phyloP scores from a whole-genome alignment of 169 alveolate species.

The Cryptosporidium parvum region DNA sequence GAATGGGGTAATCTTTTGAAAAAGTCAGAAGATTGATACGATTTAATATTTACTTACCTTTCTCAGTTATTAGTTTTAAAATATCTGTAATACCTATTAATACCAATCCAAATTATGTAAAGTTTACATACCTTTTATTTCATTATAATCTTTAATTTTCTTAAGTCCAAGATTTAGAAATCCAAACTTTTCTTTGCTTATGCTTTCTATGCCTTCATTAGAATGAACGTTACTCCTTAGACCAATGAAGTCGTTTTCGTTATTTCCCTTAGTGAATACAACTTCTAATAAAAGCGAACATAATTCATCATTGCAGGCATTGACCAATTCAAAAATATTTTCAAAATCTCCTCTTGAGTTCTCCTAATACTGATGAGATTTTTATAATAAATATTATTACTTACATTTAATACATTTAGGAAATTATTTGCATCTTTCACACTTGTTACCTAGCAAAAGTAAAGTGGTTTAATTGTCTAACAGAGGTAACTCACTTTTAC shows the following conservation, averaged over 20 bases:
- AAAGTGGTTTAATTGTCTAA: background rate
- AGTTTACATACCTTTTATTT: slow-evolving; percentile 29
- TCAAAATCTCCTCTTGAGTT: slow-evolving; percentile 8
- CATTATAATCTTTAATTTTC: slow-evolving; percentile 17
- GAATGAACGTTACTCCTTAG: slow-evolving; percentile 21
- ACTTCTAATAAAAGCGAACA: slow-evolving; percentile 46
- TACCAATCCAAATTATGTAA: background rate
- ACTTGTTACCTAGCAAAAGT: slow-evolving; percentile 51
- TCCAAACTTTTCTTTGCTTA: slow-evolving; percentile 6
- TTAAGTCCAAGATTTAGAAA: slow-evolving; percentile 45
- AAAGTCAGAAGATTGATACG: background rate
- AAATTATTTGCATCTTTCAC: slow-evolving; percentile 67
- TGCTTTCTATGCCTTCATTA: too few species aligned
- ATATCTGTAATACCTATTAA: background rate
- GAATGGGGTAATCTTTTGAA: slow-evolving; percentile 16
- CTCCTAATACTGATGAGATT: slow-evolving; percentile 16
- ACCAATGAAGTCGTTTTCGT: slow-evolving; percentile 33
- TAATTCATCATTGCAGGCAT: slow-evolving; percentile 66
- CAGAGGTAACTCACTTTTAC: slow-evolving; percentile 22
- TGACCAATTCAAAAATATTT: slow-evolving; percentile 53
- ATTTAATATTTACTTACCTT: slow-evolving; percentile 24
- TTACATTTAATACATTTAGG: slow-evolving; percentile 40
- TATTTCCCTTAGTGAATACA: background rate
- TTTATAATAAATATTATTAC: background rate
- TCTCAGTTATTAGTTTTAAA: background rate